phyloP scores from a whole-genome alignment of 2,329 filamentous ascomycete species.

The Colletotrichum lini region DNA sequence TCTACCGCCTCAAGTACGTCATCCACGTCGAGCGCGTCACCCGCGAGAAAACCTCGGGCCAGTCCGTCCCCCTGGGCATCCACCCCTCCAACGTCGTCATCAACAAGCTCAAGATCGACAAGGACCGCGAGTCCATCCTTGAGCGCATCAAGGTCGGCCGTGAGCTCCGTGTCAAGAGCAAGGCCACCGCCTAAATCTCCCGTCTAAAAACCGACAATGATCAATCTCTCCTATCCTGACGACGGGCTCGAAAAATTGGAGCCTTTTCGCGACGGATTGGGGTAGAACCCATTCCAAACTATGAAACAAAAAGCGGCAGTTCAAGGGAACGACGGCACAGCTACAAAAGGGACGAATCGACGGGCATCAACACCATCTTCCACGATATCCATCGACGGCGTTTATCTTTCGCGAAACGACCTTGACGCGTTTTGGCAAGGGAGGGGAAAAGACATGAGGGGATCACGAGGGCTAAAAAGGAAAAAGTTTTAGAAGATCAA shows the following conservation, averaged over 20 bases:
- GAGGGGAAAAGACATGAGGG: constrained; percentile 43
- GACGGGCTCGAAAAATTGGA: constrained; percentile 2
- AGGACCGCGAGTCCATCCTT: constrained; percentile 91
- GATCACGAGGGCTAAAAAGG: constrained; percentile 49
- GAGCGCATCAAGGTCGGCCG: constrained; percentile 87
- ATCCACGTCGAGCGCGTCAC: constrained; percentile 97
- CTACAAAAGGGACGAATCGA: constrained; percentile 6
- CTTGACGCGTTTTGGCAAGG: constrained; percentile 33
- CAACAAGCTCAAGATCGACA: constrained; percentile 98
- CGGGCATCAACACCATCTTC: constrained; percentile 8
- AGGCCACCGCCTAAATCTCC: constrained; percentile 69
- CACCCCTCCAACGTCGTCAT: constrained; percentile 98
- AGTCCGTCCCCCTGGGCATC: constrained; percentile 94
- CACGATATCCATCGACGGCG: constrained; percentile 33
- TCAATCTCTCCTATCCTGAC: background rate
- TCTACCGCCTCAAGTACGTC: constrained; percentile 98
- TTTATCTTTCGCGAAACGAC: constrained; percentile 17
- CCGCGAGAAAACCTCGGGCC: constrained; percentile 97
- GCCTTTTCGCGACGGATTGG: background rate
- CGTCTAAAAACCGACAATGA: background rate
- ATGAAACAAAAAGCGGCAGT: constrained; percentile 32
- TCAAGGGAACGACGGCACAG: constrained; percentile 33
- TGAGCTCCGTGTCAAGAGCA: constrained; percentile 81
- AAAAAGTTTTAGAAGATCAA: constrained; percentile 43
- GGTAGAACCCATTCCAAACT: background rate